These are phyloP conservation scores for Saccharomyces hybrid DNA, from an alignment of 1,139 yeast species.

Conservation along the genomic window DNA sequence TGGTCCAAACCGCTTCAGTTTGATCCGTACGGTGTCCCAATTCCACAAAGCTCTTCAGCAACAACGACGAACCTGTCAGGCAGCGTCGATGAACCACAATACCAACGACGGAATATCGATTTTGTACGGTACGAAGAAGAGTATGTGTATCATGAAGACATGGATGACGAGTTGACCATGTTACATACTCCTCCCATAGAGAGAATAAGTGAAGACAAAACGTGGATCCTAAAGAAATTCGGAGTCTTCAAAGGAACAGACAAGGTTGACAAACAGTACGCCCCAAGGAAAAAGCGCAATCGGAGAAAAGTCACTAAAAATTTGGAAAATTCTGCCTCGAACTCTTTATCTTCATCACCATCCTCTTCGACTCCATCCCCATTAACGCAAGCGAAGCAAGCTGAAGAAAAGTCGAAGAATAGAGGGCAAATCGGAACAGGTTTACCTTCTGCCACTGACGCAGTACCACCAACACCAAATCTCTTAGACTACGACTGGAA, in stretches of 20 bases:
- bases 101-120: slow-evolving; percentile 60
- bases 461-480: slow-evolving; percentile 1
- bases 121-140: slow-evolving; percentile 62
- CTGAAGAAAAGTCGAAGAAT: not conserved
- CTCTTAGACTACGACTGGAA: slow-evolving; percentile 11
- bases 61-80: slow-evolving; percentile 8
- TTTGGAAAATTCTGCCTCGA: not conserved
- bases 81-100: slow-evolving; percentile 23
- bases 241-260: slow-evolving; percentile 55
- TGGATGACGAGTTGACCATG: slow-evolving; percentile 63
- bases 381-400: not conserved
- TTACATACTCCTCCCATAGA: slow-evolving; percentile 47
- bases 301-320: not conserved
- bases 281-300: slow-evolving; percentile 1
- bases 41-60: slow-evolving; percentile 26
- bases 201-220: slow-evolving; percentile 40
- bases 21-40: slow-evolving; percentile 34
- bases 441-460: not conserved
- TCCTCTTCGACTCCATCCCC: not conserved
- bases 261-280: slow-evolving; percentile 6
- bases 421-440: not conserved
- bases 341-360: not conserved
- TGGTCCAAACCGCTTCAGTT: slow-evolving; percentile 61
- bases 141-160: slow-evolving; percentile 69
- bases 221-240: slow-evolving; percentile 69